Base-by-base conservation (phyloP, 2,329 filamentous ascomycete species). In the Corniculantispora saksenae region DNA sequence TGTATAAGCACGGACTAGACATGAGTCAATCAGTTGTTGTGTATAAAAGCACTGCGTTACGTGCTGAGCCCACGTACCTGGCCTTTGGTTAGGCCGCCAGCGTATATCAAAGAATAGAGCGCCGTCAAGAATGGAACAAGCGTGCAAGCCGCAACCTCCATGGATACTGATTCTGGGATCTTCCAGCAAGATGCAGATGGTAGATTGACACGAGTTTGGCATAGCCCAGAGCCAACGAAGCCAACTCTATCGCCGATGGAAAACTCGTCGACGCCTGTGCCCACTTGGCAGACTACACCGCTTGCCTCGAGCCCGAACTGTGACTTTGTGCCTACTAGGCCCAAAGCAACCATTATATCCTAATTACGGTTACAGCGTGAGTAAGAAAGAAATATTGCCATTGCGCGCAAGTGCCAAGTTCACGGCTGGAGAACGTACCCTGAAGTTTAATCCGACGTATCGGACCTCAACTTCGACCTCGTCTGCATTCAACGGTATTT, bases 1-100 rank as follows among this genome's bases (percentile, higher is more conserved):
- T 63, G 8, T 57, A 55, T 4, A 38, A 62, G 8, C 48, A 67
- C 2, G 43, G 61, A n/a, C 56, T 66, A 38, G 35, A 7, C 35
- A 38, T 38, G 35, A 38, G 35, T 13, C 35, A 8, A 38, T 38
- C 35, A 38, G 35, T 38, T 38, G 13, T 38, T 38, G 35, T 38
- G 35, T 38, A 8, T 13, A 38, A 38, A 38, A 38, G 13, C 13
- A 38, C 35, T 8, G 8, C 35, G 35, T 38, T 7, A 38, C 35
- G 35, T 38, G 35, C 13, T 38, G 45, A 9, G 45, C 17, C n/a
- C 45, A 29, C 29, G 12, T 32, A 56, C 53, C 53, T 56, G 53
- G n/a, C 35, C 23, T 32, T 56, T 35, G 17, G 19, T 29, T 21
- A 56, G 35, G 29, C 35, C 21, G 19, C 27, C 53, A 38, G 29